phyloP scores from a whole-genome alignment of 768 basidiomycete genomes.

The Amylocystis lapponica region DNA sequence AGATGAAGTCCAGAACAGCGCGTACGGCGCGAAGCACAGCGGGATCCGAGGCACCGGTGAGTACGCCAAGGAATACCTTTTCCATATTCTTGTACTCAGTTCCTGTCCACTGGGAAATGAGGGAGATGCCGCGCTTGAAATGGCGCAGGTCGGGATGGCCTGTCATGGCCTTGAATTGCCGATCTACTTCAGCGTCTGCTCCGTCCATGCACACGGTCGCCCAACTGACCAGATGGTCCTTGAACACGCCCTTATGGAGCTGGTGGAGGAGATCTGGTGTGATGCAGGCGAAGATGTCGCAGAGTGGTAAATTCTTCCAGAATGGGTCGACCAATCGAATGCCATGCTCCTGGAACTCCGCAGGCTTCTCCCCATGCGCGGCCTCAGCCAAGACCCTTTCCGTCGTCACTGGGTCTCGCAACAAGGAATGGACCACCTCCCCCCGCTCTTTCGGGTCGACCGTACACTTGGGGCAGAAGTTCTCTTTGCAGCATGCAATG shows the following conservation, averaged over 20 bases:
- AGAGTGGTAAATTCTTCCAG: slow-evolving; percentile 35
- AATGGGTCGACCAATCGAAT: slow-evolving; percentile 28
- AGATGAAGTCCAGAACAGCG: slow-evolving; percentile 23
- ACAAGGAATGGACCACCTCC: not conserved
- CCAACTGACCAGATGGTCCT: slow-evolving; percentile 34
- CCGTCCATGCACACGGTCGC: slow-evolving; percentile 3
- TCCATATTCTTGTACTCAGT: slow-evolving; percentile 34
- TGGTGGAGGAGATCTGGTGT: slow-evolving; percentile 42
- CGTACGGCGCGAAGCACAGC: slow-evolving; percentile 19
- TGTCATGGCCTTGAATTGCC: slow-evolving; percentile 27
- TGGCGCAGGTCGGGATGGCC: slow-evolving; percentile 28
- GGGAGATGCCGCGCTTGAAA: slow-evolving; percentile 39
- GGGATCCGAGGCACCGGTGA: slow-evolving; percentile 17
- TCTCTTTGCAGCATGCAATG: slow-evolving; percentile 12
- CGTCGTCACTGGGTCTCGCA: slow-evolving; percentile 5
- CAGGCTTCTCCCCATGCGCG: not conserved
- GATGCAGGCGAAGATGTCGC: slow-evolving; percentile 34
- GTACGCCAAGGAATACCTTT: slow-evolving; percentile 22
- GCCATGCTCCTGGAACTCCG: slow-evolving; percentile 8
- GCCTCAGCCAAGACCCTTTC: not conserved
- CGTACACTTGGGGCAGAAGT: slow-evolving; percentile 19
- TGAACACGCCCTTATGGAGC: slow-evolving; percentile 42
- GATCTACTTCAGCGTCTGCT: slow-evolving; percentile 31
- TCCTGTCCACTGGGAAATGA: slow-evolving; percentile 38
- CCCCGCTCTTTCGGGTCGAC: slow-evolving; percentile 8